phyloP scores from a whole-genome alignment of 345 rosid genomes.

The Angophora floribunda region DNA sequence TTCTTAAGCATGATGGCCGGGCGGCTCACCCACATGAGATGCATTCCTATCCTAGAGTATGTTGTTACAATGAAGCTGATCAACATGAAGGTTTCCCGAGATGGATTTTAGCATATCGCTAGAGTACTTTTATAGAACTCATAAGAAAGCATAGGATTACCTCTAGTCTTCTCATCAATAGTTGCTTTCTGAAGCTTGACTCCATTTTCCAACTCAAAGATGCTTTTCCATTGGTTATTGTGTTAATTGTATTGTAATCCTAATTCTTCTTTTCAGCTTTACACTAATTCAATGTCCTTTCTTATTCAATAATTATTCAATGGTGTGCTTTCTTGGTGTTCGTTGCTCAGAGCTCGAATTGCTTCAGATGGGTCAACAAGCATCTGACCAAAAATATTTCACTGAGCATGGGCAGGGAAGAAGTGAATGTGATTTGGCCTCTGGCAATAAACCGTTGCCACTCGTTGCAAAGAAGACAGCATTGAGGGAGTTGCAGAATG shows the following conservation, averaged over 20 bases:
- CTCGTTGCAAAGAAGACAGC: slow-evolving; percentile 42
- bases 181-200: not conserved
- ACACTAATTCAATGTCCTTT: not conserved
- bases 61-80: not conserved
- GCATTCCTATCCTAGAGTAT: not conserved
- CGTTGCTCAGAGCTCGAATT: not conserved
- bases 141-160: not conserved
- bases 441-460: slow-evolving; percentile 25
- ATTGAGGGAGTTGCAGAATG: slow-evolving; percentile 53
- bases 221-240: not conserved
- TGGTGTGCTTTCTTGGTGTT: not conserved
- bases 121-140: not conserved
- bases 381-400: slow-evolving; percentile 22
- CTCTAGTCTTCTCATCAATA: not conserved
- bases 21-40: not conserved
- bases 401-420: slow-evolving; percentile 23
- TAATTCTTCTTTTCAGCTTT: not conserved
- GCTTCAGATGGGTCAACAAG: slow-evolving; percentile 43
- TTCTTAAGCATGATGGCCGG: not conserved
- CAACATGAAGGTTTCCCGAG: not conserved
- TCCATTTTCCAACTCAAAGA: not conserved
- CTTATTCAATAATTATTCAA: not conserved
- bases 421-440: slow-evolving; percentile 22
- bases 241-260: not conserved
- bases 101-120: not conserved